These are phyloP conservation scores for Geranium brycei DNA, from an alignment of 345 rosid species.

Conservation along the genomic window DNA sequence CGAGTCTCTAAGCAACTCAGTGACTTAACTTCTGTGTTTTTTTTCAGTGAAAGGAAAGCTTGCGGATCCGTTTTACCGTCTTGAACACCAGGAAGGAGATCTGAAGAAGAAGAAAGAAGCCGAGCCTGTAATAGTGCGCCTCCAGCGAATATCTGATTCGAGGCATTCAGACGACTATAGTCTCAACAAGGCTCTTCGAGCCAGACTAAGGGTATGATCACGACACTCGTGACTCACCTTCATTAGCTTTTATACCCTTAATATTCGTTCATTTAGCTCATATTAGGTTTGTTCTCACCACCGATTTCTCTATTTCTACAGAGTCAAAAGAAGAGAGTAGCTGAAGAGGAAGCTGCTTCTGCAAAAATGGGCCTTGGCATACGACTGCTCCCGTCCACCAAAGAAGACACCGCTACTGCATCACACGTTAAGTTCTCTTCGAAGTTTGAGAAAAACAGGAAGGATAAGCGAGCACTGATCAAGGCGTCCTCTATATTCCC, in stretches of 20 bases:
- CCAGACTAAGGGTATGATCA: conserved; percentile 52
- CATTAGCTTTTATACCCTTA: neutral
- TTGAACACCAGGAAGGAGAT: conserved; percentile 91
- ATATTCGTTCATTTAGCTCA: neutral
- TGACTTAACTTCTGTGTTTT: conserved; percentile 4
- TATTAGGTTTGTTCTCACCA: conserved; percentile 1
- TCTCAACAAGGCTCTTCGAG: conserved; percentile 67
- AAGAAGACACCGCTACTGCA: conserved; percentile 53
- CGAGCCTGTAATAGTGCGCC: conserved; percentile 71
- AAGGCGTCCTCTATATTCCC: conserved; percentile 63
- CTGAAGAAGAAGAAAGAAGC: conserved; percentile 92
- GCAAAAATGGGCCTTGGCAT: conserved; percentile 67
- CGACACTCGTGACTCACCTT: conserved; percentile 3
- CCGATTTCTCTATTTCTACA: conserved; percentile 7
- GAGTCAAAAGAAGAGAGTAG: conserved; percentile 75
- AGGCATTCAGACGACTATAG: conserved; percentile 82
- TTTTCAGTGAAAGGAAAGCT: conserved; percentile 78
- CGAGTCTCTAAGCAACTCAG: neutral
- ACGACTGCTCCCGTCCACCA: conserved; percentile 51
- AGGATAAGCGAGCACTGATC: conserved; percentile 63
- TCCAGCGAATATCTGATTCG: conserved; percentile 71
- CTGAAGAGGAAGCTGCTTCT: conserved; percentile 65
- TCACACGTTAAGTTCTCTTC: conserved; percentile 49
- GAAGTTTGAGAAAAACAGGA: conserved; percentile 66
- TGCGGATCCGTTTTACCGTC: conserved; percentile 83